Conservation (phyloP, 495 filamentous ascomycete genomes). For the Aspergillus diversus region DNA sequence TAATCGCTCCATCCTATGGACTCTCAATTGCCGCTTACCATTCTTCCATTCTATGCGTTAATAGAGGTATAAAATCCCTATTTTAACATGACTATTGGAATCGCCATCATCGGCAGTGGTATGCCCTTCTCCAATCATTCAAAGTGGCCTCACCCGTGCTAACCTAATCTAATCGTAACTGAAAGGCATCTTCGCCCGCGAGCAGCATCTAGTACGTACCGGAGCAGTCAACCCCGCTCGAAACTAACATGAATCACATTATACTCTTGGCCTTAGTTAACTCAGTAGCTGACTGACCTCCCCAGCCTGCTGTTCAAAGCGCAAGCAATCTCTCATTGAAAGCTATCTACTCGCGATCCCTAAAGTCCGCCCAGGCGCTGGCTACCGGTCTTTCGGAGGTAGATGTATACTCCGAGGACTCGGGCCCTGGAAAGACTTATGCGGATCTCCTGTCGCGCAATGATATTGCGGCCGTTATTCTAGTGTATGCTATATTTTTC, state of each 20-base stretch:
- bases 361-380: slow-evolving; percentile 52
- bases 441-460: slow-evolving; percentile 63
- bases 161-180: slow-evolving; percentile 10
- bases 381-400: slow-evolving; percentile 40
- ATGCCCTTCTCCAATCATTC: slow-evolving; percentile 35
- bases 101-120: slow-evolving; percentile 73
- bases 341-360: slow-evolving; percentile 65
- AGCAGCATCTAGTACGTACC: slow-evolving; percentile 43
- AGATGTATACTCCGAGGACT: slow-evolving; percentile 66
- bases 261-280: not conserved
- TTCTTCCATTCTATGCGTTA: no score
- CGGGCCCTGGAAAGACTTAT: slow-evolving; percentile 53
- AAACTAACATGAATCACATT: no score
- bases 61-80: not conserved
- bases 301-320: slow-evolving; percentile 56
- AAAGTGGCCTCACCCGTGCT: not conserved
- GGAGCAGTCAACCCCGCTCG: not conserved
- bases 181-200: slow-evolving; percentile 54
- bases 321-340: slow-evolving; percentile 52
- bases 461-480: slow-evolving; percentile 71
- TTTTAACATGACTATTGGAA: slow-evolving; percentile 47
- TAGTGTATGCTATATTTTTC: slow-evolving; percentile 52
- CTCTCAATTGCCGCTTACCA: no score
- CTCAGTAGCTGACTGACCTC: not conserved
- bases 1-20: not conserved